phyloP scores from a whole-genome alignment of 2,329 filamentous ascomycete species.

The Scedosporium aurantiacum region DNA sequence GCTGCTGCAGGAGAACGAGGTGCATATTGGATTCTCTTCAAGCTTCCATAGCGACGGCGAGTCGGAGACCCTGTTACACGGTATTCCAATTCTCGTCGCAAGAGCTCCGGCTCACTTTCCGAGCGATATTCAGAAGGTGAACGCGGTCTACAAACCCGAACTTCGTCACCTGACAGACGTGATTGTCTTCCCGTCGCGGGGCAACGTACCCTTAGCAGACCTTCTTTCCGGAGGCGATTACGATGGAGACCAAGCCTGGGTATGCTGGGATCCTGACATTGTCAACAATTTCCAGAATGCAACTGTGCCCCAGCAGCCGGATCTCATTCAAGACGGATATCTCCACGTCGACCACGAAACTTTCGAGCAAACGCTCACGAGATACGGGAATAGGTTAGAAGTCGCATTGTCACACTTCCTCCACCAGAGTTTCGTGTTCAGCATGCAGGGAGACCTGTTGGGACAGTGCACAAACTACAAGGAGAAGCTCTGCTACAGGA shows the following conservation, averaged over 20 bases:
- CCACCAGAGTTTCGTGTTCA: conserved; percentile 43
- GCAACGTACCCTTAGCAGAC: conserved; percentile 51
- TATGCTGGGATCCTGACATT: conserved; percentile 60
- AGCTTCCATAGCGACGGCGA: conserved; percentile 37
- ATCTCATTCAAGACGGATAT: conserved; percentile 34
- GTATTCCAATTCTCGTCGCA: conserved; percentile 53
- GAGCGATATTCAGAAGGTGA: conserved; percentile 63
- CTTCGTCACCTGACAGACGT: conserved; percentile 65
- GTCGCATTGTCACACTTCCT: conserved; percentile 33
- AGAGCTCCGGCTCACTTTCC: conserved; percentile 58
- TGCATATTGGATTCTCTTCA: conserved; percentile 58
- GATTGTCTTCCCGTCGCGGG: conserved; percentile 61
- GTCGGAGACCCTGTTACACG: conserved; percentile 27
- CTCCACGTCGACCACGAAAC: conserved; percentile 33
- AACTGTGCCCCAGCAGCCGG: conserved; percentile 17
- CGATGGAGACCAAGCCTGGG: conserved; percentile 68
- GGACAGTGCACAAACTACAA: conserved; percentile 56
- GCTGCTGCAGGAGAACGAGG: conserved; percentile 50
- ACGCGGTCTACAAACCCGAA: conserved; percentile 43
- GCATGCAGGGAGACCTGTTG: conserved; percentile 43
- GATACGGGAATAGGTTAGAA: conserved; percentile 16
- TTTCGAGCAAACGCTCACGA: not conserved
- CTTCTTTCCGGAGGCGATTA: conserved; percentile 72
- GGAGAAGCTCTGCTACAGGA: conserved; percentile 50
- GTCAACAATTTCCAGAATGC: conserved; percentile 58